Evolutionary conservation across 805 yeast species (phyloP).

Genomic region (Ogataea corticis): DNA sequence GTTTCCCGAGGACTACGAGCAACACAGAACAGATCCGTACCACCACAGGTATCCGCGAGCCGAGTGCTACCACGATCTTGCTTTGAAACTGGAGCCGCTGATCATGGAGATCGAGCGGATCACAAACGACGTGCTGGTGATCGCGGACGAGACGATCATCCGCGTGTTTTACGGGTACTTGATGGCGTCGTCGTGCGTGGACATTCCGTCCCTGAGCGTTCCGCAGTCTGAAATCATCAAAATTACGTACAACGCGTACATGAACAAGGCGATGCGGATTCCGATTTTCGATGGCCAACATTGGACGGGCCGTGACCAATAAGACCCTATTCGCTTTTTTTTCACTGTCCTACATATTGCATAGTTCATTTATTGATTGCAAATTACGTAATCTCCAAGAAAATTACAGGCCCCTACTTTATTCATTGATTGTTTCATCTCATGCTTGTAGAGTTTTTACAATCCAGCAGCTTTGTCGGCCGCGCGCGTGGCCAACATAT

Average conservation of each 20-base stretch:
- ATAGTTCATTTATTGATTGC: too few relatives aligned
- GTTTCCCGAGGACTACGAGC: slow-evolving; percentile 70
- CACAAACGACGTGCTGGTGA: slow-evolving; percentile 81
- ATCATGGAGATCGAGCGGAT: slow-evolving; percentile 92
- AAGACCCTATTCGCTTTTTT: too few relatives aligned
- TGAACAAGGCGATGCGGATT: slow-evolving; percentile 63
- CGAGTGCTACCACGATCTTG: slow-evolving; percentile 94
- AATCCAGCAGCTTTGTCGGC: slow-evolving; percentile 37
- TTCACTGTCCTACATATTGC: too few relatives aligned
- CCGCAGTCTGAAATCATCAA: slow-evolving; percentile 84
- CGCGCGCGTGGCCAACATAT: slow-evolving; percentile 68
- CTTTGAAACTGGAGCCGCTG: slow-evolving; percentile 90
- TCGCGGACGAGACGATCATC: slow-evolving; percentile 90
- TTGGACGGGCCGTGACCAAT: too few relatives aligned
- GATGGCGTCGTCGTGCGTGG: slow-evolving; percentile 87
- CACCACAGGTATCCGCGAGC: slow-evolving; percentile 91
- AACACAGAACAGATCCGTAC: slow-evolving; percentile 75
- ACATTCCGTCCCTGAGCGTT: slow-evolving; percentile 78
- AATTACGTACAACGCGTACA: slow-evolving; percentile 82
- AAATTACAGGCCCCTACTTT: too few relatives aligned
- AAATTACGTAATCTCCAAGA: too few relatives aligned
- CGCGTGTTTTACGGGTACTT: slow-evolving; percentile 90
- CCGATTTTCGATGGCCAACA: slow-evolving; percentile 5
- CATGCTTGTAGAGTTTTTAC: too few relatives aligned
- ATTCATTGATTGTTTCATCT: too few relatives aligned